phyloP scores from a whole-genome alignment of 768 basidiomycete species.

The Termitomyces sp. region DNA sequence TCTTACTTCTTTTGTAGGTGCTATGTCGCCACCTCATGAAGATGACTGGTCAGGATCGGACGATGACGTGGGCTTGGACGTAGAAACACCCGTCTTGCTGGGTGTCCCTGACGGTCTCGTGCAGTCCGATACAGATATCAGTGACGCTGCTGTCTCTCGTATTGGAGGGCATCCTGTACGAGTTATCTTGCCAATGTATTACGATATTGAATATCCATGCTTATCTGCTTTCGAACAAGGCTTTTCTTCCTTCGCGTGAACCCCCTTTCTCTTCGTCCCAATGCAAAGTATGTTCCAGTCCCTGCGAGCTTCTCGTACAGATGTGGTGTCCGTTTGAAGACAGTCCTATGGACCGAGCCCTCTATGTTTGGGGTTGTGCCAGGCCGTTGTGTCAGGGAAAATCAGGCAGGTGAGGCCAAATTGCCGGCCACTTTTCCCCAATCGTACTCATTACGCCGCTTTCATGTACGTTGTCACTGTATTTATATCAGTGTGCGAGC shows the following conservation, averaged over 20 bases:
- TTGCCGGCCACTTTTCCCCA: constrained; percentile 5
- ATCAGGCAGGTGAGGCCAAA: constrained; percentile 60
- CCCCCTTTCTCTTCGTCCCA: constrained; percentile 56
- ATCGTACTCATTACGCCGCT: constrained; percentile 9
- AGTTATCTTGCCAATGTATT: constrained; percentile 43
- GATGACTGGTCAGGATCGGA: constrained; percentile 84
- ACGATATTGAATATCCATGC: constrained; percentile 41
- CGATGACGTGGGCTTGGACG: constrained; percentile 46
- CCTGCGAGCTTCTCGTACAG: constrained; percentile 81
- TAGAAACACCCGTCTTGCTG: constrained; percentile 70
- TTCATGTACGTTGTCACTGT: neutral
- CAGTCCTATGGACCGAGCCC: constrained; percentile 77
- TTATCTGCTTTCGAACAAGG: constrained; percentile 46
- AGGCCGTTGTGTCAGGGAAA: constrained; percentile 65
- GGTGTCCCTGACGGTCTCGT: constrained; percentile 78
- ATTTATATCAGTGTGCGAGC: constrained; percentile 58
- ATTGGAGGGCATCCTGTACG: constrained; percentile 90
- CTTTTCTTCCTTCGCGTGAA: constrained; percentile 60
- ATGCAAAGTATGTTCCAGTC: constrained; percentile 65
- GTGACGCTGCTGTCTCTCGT: constrained; percentile 81
- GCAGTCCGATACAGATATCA: constrained; percentile 48
- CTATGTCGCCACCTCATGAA: constrained; percentile 37
- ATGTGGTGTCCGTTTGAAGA: constrained; percentile 89
- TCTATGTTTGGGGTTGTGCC: constrained; percentile 85
- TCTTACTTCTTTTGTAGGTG: constrained; percentile 7